Conservation (phyloP, 257 asterid species). For the Salvia rosmarinus region DNA sequence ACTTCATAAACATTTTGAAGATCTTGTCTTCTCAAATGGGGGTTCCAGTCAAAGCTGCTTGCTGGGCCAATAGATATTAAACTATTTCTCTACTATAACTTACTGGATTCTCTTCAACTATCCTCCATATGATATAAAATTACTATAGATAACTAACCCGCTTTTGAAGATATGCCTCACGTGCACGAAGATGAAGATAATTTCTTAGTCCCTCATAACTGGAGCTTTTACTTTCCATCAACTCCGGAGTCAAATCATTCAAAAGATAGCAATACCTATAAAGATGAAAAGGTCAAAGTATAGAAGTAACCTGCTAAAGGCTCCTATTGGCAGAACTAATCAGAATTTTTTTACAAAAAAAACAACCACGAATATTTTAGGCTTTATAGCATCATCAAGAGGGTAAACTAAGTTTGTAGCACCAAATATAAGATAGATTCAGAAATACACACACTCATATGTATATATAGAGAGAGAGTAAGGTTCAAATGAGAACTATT, state of each 20-base stretch:
- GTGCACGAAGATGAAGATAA: constrained; percentile 66
- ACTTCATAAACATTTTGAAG: constrained; percentile 7
- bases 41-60: neutral
- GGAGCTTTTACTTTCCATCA: constrained; percentile 51
- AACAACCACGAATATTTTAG: neutral
- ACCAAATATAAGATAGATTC: neutral
- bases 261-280: constrained; percentile 71
- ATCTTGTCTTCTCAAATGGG: neutral
- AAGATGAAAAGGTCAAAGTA: constrained; percentile 13
- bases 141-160: constrained; percentile 59
- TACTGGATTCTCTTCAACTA: neutral
- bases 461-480: too few relatives aligned
- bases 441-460: too few relatives aligned
- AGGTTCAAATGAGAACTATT: too few relatives aligned
- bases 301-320: constrained; percentile 16
- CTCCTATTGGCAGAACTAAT: constrained; percentile 8
- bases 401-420: constrained; percentile 10
- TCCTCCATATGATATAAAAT: constrained; percentile 20
- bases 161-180: constrained; percentile 82
- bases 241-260: constrained; percentile 62
- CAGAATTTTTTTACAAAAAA: neutral
- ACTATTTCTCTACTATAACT: neutral
- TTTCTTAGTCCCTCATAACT: constrained; percentile 56
- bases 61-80: constrained; percentile 9
- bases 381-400: neutral